phyloP scores from a whole-genome alignment of 768 basidiomycete genomes.

The Roridomyces roridus region DNA sequence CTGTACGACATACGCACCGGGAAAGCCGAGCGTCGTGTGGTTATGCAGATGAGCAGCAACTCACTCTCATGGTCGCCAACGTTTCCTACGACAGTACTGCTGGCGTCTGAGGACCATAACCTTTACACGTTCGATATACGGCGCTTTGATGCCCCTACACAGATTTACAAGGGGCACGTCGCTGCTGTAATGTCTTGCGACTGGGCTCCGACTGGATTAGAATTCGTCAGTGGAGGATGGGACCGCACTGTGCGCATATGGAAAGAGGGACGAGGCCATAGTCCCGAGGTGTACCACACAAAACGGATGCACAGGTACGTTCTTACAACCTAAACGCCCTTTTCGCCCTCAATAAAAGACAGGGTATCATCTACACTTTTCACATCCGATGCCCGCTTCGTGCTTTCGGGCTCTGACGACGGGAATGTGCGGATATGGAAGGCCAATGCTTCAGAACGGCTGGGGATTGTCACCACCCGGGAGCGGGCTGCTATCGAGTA shows the following conservation, averaged over 20 bases:
- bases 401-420: conserved; percentile 91
- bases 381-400: conserved; percentile 90
- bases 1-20: conserved; percentile 97
- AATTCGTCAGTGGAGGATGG: conserved; percentile 97
- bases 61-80: conserved; percentile 95
- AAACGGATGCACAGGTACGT: conserved; percentile 96
- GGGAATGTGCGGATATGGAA: conserved; percentile 97
- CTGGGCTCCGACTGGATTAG: conserved; percentile 95
- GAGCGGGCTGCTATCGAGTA: conserved; percentile 95
- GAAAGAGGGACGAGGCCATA: conserved; percentile 83
- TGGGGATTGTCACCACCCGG: conserved; percentile 88
- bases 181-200: conserved; percentile 97
- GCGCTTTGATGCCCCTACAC: conserved; percentile 78
- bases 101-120: conserved; percentile 99
- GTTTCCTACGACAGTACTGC: conserved; percentile 86
- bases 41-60: conserved; percentile 96
- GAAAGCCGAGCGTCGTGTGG: conserved; percentile 88
- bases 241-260: conserved; percentile 94
- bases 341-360: conserved; percentile 1
- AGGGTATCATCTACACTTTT: conserved; percentile 91
- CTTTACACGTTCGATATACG: conserved; percentile 98
- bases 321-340: neutral
- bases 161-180: conserved; percentile 97
- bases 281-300: conserved; percentile 93
- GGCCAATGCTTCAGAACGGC: conserved; percentile 87